Evolutionary conservation across 2,329 filamentous ascomycete genomes (phyloP).

Genomic region (Trichoderma hamatum): DNA sequence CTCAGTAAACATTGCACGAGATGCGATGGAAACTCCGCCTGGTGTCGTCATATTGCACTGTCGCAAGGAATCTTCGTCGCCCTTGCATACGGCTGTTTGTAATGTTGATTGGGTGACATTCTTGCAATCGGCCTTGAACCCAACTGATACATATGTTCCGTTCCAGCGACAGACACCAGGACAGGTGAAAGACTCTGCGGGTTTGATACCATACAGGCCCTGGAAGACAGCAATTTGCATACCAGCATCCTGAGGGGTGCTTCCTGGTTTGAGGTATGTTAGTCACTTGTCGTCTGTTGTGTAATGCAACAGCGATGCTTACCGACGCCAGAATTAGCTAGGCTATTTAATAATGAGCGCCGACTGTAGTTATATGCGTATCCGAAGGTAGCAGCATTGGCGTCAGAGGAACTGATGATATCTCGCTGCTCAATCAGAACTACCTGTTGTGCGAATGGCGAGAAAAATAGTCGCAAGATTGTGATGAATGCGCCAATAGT

Average conservation of each 20-base stretch:
- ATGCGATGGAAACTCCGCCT: neutral
- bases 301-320: neutral
- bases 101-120: neutral
- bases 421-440: neutral
- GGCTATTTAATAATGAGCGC: neutral
- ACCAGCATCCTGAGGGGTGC: neutral
- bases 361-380: neutral
- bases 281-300: neutral
- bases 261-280: no score
- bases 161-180: neutral
- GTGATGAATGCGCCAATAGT: neutral
- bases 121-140: neutral
- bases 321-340: neutral
- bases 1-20: no score
- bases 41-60: neutral
- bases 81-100: accelerated
- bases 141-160: neutral
- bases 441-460: neutral
- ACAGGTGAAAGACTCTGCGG: neutral
- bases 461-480: neutral
- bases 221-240: neutral
- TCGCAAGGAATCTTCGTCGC: no score
- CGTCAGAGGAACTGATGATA: neutral
- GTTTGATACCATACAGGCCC: neutral
- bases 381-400: neutral